Percentiles rank a stretch among this genome's conserved stretches.
Conservation (phyloP, 768 basidiomycete species). For the Tubosaeta sp. region DNA sequence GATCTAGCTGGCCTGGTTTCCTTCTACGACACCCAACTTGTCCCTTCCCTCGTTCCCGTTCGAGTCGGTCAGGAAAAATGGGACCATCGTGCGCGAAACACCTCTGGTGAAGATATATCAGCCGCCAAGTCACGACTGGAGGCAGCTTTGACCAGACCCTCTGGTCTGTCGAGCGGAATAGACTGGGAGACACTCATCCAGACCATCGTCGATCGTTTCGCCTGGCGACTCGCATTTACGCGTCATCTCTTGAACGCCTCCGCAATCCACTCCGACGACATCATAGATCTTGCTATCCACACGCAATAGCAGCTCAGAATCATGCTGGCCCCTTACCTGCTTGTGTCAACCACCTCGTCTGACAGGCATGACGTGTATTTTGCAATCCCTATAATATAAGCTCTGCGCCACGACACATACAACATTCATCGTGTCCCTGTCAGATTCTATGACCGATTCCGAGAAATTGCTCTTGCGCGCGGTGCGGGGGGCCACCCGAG, state of each 20-base stretch:
- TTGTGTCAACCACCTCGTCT: not conserved
- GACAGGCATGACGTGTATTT: not conserved
- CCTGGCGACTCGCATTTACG: slow-evolving; percentile 20
- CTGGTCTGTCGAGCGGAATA: not conserved
- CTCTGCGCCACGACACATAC: not conserved
- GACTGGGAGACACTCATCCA: not conserved
- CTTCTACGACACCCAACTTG: too few relatives aligned
- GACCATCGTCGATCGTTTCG: slow-evolving; percentile 15
- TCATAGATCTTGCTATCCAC: not conserved
- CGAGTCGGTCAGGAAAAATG: not conserved
- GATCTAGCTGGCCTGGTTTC: too few relatives aligned
- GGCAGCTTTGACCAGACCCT: not conserved
- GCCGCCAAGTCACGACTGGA: not conserved
- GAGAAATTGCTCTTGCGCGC: not conserved
- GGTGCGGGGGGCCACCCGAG: not conserved
- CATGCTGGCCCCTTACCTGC: not conserved
- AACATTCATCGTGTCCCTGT: too few relatives aligned
- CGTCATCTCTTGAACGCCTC: too few relatives aligned
- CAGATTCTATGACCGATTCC: not conserved
- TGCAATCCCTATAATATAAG: not conserved
- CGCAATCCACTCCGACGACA: not conserved
- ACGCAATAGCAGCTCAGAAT: not conserved
- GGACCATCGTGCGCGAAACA: not conserved
- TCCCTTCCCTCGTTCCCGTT: not conserved
- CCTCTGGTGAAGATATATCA: not conserved